phyloP scores from a whole-genome alignment of 208 protist species.

The Naegleria fowleri region DNA sequence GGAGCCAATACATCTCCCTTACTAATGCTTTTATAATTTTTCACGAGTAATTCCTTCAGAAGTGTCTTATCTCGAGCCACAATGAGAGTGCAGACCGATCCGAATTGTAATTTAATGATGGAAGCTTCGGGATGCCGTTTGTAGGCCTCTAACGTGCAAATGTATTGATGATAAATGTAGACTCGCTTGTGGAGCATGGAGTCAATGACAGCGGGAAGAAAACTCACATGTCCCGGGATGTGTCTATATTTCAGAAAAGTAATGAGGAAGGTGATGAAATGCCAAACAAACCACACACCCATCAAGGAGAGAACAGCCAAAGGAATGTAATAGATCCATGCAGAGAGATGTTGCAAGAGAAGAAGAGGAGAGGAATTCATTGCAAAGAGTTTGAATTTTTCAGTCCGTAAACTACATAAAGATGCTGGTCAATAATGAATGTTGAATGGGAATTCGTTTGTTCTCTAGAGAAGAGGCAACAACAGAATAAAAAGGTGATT shows the following conservation, averaged over 20 bases:
- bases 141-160: background rate
- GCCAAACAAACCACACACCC: background rate
- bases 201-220: background rate
- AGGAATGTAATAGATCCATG: too few relatives aligned
- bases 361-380: too few relatives aligned
- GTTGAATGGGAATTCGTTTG: too few relatives aligned
- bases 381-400: too few relatives aligned
- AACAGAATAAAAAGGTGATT: too few relatives aligned
- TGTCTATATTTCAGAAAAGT: background rate
- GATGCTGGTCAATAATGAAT: too few relatives aligned
- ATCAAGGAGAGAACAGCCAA: background rate
- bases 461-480: too few relatives aligned
- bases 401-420: too few relatives aligned
- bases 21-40: background rate
- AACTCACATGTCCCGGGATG: background rate
- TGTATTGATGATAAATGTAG: background rate
- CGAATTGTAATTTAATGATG: background rate
- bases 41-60: background rate
- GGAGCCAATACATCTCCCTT: background rate
- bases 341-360: too few relatives aligned
- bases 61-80: background rate
- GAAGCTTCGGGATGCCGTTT: background rate
- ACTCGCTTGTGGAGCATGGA: background rate
- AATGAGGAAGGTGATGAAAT: background rate
- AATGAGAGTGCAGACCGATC: background rate